Evolutionary conservation across 805 yeast species (phyloP).

Genomic region (Blastobotrys muscicola): DNA sequence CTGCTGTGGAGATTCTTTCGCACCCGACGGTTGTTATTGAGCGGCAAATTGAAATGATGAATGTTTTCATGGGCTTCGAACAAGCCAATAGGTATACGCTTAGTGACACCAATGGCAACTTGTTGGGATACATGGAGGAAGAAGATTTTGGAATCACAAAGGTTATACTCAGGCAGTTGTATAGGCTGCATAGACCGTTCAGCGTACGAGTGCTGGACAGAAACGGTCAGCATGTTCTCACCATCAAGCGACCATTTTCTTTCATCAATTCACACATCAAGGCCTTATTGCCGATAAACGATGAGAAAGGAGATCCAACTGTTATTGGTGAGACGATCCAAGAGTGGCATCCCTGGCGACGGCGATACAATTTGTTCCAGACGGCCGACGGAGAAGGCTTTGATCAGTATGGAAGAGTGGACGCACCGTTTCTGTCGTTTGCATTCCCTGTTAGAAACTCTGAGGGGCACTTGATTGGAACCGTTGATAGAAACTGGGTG

Average conservation of each 20-base stretch:
- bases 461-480: conserved; percentile 49
- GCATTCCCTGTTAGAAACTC: conserved; percentile 70
- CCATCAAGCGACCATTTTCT: conserved; percentile 72
- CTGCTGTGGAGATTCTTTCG: conserved; percentile 49
- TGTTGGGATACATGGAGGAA: conserved; percentile 74
- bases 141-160: conserved; percentile 62
- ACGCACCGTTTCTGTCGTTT: conserved; percentile 79
- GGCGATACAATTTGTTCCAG: conserved; percentile 71
- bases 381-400: conserved; percentile 34
- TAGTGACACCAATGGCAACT: conserved; percentile 62
- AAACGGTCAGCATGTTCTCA: conserved; percentile 27
- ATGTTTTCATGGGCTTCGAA: conserved; percentile 78
- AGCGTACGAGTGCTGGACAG: conserved; percentile 29
- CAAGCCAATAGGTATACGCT: conserved; percentile 74
- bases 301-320: conserved; percentile 34
- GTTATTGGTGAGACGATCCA: conserved; percentile 81
- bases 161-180: conserved; percentile 72
- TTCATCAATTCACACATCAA: conserved; percentile 84
- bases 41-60: conserved; percentile 81
- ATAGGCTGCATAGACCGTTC: conserved; percentile 74
- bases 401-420: conserved; percentile 78
- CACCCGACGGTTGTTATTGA: conserved; percentile 85
- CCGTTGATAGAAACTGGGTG: conserved; percentile 89
- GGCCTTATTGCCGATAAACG: conserved; percentile 46
- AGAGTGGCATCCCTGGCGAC: conserved; percentile 91